Percentiles rank a stretch among this genome's conserved stretches.
phyloP scores from a whole-genome alignment of 2,329 filamentous ascomycete species.

The Coleophoma crateriformis region DNA sequence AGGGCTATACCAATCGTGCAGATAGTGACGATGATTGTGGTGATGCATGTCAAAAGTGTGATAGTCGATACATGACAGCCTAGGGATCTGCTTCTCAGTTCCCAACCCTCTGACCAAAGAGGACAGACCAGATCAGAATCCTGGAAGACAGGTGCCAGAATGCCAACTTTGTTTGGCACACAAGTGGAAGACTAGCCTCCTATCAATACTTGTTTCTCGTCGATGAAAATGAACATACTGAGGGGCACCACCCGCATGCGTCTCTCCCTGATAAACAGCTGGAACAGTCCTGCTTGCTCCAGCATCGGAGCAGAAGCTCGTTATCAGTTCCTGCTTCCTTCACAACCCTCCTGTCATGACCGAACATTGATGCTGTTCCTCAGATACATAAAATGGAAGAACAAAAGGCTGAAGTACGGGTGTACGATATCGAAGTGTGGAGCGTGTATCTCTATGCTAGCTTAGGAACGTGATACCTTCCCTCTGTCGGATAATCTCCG shows the following conservation, averaged over 20 bases:
- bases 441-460: no score
- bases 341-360: background rate
- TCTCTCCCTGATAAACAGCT: conserved; percentile 34
- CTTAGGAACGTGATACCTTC: no score
- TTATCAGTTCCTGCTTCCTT: conserved; percentile 5
- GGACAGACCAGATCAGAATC: conserved; percentile 44
- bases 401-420: no score
- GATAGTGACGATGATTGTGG: conserved; percentile 26
- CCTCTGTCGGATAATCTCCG: no score
- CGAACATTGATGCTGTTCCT: background rate
- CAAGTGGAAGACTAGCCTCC: conserved; percentile 37
- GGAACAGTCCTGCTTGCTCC: conserved; percentile 42
- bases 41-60: conserved; percentile 30
- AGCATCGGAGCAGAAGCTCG: conserved; percentile 42
- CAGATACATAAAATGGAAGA: no score
- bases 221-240: conserved; percentile 9
- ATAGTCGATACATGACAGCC: conserved; percentile 38
- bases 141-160: conserved; percentile 42
- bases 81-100: conserved; percentile 31
- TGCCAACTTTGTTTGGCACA: conserved; percentile 43
- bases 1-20: conserved; percentile 9
- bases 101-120: conserved; percentile 41
- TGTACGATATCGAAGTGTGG: no score
- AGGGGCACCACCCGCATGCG: conserved; percentile 22
- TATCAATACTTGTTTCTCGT: background rate